These are phyloP conservation scores for Solanum habrochaites DNA, from an alignment of 257 asterid genomes.

Conservation along the genomic window DNA sequence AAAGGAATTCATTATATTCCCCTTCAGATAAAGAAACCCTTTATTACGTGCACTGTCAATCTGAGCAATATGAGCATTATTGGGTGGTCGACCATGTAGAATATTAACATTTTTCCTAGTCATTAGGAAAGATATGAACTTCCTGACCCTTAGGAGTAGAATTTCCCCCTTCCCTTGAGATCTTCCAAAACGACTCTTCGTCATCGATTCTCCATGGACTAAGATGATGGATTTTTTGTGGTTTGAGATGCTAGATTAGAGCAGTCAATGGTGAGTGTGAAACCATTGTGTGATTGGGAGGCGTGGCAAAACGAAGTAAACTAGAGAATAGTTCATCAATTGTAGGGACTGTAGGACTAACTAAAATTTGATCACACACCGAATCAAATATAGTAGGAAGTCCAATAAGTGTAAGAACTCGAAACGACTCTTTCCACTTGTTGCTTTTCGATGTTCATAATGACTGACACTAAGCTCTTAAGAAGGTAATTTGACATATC, in stretches of 20 bases:
- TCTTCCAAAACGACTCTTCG: not conserved
- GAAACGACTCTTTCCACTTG: not conserved
- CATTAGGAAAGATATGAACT: too few relatives aligned
- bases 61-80: not conserved
- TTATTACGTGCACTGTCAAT: not conserved
- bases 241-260: not conserved
- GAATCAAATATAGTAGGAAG: not conserved
- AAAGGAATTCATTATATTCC: not conserved
- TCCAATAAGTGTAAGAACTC: not conserved
- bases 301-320: not conserved
- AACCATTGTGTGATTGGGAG: not conserved
- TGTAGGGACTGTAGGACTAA: not conserved
- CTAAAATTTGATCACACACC: not conserved
- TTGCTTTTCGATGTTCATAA: not conserved
- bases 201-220: not conserved
- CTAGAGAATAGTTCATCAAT: not conserved
- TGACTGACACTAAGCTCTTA: not conserved
- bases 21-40: not conserved
- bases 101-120: not conserved
- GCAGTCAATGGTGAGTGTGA: not conserved
- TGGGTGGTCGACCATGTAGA: not conserved
- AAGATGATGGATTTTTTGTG: not conserved
- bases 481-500: not conserved
- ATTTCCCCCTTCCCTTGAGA: not conserved
- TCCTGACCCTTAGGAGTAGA: too few relatives aligned